Base-by-base conservation (phyloP, 257 asterid species). In the Rubia yunnanensis region DNA sequence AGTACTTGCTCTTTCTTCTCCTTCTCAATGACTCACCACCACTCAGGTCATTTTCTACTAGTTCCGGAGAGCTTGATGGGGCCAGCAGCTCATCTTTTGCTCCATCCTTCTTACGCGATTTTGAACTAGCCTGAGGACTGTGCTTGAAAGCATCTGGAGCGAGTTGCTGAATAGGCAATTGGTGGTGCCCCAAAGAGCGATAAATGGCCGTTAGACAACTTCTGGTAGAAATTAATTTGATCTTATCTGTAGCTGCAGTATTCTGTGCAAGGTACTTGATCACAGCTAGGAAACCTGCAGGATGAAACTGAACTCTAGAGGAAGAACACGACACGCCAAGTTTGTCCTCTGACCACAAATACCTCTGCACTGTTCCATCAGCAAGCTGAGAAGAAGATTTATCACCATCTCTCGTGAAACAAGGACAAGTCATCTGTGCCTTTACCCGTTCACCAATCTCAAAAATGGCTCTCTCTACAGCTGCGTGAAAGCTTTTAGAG, bases 1-100 rank as follows among this genome's bases (percentile, higher is more conserved):
- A 77, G 73, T 83, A 92, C 82, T 82, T 85, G 87, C 98, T 88
- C 84, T 83, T 92, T 79, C 73, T 91, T 80, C 91, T 81, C 57
- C 81, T 87, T 49, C 98, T 79, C 4, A 82, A 74, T 68, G 0
- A 70, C 59, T 18, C 39, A 27, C 54, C 20, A 27, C 60, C 71
- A 34, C 32, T 22, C 23, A 60, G 31, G 41, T 27, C 66, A 55
- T 39, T 18, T 27, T 60, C 36, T 48, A 10, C 49, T 23, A 54
- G 46, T 49, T 48, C 58, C 20, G 38, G 69, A 66, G 76, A 54
- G 3, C 6, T 60, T 13, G 35, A 52, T 31, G 69, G 36, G 49
- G 63, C 55, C n/a, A 63, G 32, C 61, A 39, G 53, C 62, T 48
- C 66, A 54, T 48, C 56, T 61, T 68, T 66, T 17, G 60, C 39